A percentile compares a stretch with the other conserved stretches of the same genome.
These are phyloP conservation scores for Kregervanrija pseudodelftensis DNA, from an alignment of 805 yeast genomes.

Conservation along the genomic window DNA sequence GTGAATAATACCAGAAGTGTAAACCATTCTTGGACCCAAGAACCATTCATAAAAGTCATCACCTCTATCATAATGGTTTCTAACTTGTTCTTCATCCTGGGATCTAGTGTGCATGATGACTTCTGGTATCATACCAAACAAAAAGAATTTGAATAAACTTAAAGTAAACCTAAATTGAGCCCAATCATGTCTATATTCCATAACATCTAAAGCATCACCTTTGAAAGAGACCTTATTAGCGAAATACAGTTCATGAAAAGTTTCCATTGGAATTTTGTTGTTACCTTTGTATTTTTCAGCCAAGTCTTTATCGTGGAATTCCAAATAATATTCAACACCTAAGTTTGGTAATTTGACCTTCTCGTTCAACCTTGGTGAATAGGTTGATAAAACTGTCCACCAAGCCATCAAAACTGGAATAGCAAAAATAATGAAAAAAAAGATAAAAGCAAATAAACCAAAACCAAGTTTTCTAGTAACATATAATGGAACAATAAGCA, in stretches of 20 bases:
- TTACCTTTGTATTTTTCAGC: constrained; percentile 63
- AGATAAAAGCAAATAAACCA: constrained; percentile 59
- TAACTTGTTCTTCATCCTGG: constrained; percentile 93
- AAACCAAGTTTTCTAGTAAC: constrained; percentile 60
- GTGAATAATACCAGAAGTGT: constrained; percentile 77
- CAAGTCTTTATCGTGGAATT: constrained; percentile 69
- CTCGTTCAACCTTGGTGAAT: constrained; percentile 75
- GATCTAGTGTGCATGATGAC: constrained; percentile 86
- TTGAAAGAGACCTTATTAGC: constrained; percentile 78
- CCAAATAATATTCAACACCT: constrained; percentile 74
- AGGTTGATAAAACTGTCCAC: constrained; percentile 75
- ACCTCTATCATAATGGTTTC: constrained; percentile 94
- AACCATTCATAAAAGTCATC: constrained; percentile 94
- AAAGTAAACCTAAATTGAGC: constrained; percentile 72
- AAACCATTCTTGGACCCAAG: constrained; percentile 90
- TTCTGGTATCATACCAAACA: constrained; percentile 87
- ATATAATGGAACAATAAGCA: constrained; percentile 55
- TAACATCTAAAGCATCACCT: constrained; percentile 76
- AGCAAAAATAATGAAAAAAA: constrained; percentile 47
- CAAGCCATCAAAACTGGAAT: constrained; percentile 72
- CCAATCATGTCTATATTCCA: constrained; percentile 92
- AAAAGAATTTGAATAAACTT: constrained; percentile 69
- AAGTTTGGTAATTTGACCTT: constrained; percentile 68
- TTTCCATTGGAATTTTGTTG: constrained; percentile 83
- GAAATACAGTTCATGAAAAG: constrained; percentile 83